Evolutionary conservation across 495 filamentous ascomycete genomes (phyloP).

Genomic region (Trichoderma gamsii): DNA sequence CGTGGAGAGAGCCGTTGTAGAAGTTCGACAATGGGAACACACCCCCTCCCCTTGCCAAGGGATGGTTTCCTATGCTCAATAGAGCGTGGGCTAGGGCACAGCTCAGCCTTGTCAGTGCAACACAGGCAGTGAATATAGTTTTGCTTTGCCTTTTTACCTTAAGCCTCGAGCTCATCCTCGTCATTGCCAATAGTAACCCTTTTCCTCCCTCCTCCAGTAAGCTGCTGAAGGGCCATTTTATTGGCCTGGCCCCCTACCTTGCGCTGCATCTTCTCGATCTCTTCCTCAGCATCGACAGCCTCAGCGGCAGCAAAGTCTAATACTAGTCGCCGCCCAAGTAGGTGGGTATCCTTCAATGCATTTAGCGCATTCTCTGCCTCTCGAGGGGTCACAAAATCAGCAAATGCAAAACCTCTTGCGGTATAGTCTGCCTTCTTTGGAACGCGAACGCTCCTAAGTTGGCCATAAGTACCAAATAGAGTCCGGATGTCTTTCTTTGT

Average conservation of each 20-base stretch:
- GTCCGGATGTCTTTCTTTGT: conserved; percentile 84
- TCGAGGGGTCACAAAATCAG: conserved; percentile 83
- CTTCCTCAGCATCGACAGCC: conserved; percentile 83
- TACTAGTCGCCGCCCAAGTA: conserved; percentile 80
- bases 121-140: conserved; percentile 18
- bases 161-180: conserved; percentile 54
- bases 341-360: conserved; percentile 85
- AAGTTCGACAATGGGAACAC: conserved; percentile 18
- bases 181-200: conserved; percentile 78
- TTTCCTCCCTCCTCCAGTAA: conserved; percentile 74
- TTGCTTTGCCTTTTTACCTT: conserved; percentile 3
- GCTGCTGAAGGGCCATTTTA: conserved; percentile 79
- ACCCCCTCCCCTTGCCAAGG: conserved; percentile 27
- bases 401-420: conserved; percentile 92
- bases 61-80: conserved; percentile 22
- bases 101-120: conserved; percentile 11
- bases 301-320: conserved; percentile 85
- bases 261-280: conserved; percentile 91
- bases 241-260: conserved; percentile 84
- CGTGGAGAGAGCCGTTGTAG: conserved; percentile 1
- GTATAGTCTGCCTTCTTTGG: conserved; percentile 88
- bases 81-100: conserved; percentile 19
- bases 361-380: conserved; percentile 93
- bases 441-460: conserved; percentile 83
- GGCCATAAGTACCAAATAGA: conserved; percentile 82